Percentiles rank a stretch among this genome's conserved stretches.
Conservation (phyloP, 805 yeast genomes). For the Yarrowia osloensis region DNA sequence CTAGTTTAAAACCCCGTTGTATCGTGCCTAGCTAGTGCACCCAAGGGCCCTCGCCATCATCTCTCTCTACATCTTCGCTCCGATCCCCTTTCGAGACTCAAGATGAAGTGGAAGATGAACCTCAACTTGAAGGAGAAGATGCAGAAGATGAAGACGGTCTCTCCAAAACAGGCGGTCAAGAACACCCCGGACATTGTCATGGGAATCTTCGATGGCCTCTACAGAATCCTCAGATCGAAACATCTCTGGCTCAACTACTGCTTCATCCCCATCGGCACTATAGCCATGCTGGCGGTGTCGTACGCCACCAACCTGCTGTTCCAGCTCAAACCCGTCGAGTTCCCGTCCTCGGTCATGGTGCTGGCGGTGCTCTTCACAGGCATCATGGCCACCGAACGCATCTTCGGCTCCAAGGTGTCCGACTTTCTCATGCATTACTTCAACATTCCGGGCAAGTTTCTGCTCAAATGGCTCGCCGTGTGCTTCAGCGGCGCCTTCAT, state of each 20-base stretch:
- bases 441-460: conserved; percentile 13
- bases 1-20: background rate
- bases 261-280: conserved; percentile 8
- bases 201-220: background rate
- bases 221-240: background rate
- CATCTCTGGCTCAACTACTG: conserved; percentile 8
- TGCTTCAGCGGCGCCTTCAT: conserved; percentile 16
- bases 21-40: background rate
- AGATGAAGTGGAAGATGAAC: background rate
- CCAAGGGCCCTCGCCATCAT: background rate
- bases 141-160: background rate
- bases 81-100: too few species aligned
- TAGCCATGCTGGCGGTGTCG: conserved; percentile 5
- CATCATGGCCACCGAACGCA: conserved; percentile 1
- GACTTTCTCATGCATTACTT: background rate
- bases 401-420: background rate
- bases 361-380: conserved; percentile 7
- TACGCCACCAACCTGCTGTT: conserved; percentile 21
- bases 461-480: conserved; percentile 23
- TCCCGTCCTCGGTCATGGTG: conserved; percentile 24
- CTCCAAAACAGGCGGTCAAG: background rate
- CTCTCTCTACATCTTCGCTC: too few species aligned
- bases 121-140: background rate
- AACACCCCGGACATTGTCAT: background rate
- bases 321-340: conserved; percentile 22